phyloP scores from a whole-genome alignment of 192 early-diverging fungal species.

The Phlyctochytrium planicorne region DNA sequence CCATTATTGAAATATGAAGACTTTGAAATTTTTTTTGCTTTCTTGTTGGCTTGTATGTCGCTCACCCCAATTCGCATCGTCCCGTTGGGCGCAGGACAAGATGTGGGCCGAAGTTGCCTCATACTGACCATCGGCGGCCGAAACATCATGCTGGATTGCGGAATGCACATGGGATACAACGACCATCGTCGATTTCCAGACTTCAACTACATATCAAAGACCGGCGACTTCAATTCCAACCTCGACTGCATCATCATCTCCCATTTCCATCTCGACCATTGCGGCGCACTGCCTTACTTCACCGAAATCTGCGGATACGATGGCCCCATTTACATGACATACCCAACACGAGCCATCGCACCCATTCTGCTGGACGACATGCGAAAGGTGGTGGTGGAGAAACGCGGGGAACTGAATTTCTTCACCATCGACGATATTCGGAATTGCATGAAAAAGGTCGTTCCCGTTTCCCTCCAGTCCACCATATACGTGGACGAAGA shows the following conservation, averaged over 20 bases:
- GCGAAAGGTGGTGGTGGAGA: constrained; percentile 86
- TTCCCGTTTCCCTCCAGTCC: constrained; percentile 81
- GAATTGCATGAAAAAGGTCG: constrained; percentile 94
- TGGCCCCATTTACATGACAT: constrained; percentile 98
- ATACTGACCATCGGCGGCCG: constrained; percentile 92
- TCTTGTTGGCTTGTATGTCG: too few species aligned
- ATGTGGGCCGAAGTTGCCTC: constrained; percentile 93
- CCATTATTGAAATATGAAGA: too few species aligned
- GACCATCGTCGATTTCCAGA: constrained; percentile 94
- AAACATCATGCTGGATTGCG: constrained; percentile 79
- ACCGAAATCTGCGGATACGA: constrained; percentile 93
- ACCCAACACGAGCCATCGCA: constrained; percentile 93
- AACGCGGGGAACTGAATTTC: constrained; percentile 86
- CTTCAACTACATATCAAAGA: constrained; percentile 84
- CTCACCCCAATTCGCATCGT: constrained; percentile 63
- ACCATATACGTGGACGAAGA: constrained; percentile 87
- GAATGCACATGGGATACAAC: constrained; percentile 79
- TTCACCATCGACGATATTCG: constrained; percentile 87
- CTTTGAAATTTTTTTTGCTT: too few species aligned
- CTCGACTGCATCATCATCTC: constrained; percentile 93
- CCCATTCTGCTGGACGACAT: constrained; percentile 93
- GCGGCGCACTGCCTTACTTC: constrained; percentile 93
- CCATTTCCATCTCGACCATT: constrained; percentile 99
- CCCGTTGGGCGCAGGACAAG: constrained; percentile 82
- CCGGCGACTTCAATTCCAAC: constrained; percentile 74